phyloP scores from a whole-genome alignment of 768 basidiomycete genomes.

The Suillus weaverae region DNA sequence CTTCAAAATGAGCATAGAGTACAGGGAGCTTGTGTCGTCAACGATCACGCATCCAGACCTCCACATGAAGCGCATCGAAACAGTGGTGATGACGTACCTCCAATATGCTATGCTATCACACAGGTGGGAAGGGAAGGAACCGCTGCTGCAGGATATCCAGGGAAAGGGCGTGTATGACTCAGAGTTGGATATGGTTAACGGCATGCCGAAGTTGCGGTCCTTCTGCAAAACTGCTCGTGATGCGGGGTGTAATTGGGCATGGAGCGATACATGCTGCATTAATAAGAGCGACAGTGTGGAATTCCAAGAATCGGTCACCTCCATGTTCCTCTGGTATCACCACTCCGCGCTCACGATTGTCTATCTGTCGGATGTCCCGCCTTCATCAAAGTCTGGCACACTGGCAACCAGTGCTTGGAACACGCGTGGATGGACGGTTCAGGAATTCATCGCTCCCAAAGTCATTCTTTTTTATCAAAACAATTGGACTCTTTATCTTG shows the following conservation, averaged over 20 bases:
- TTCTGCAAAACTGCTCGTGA: neutral
- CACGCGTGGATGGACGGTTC: neutral
- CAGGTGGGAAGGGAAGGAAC: too few relatives aligned
- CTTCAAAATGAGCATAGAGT: too few relatives aligned
- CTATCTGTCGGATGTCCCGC: neutral
- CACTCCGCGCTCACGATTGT: neutral
- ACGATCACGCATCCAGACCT: too few relatives aligned
- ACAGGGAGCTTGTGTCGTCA: too few relatives aligned
- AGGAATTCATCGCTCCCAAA: neutral
- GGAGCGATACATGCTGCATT: neutral
- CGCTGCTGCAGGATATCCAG: neutral
- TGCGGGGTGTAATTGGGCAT: neutral
- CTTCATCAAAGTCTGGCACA: neutral
- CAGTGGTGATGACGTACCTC: too few relatives aligned
- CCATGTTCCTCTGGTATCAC: neutral
- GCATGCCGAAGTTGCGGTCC: neutral
- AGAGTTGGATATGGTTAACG: neutral
- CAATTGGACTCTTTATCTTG: neutral
- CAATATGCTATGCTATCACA: too few relatives aligned
- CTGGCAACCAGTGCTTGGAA: neutral
- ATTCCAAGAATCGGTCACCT: neutral
- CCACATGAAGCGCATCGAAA: too few relatives aligned
- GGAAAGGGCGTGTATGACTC: neutral
- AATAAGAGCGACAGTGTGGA: neutral
- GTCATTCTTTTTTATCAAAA: neutral